These are phyloP conservation scores for Plasmodium inui DNA, from an alignment of 169 alveolate genomes.

Conservation along the genomic window DNA sequence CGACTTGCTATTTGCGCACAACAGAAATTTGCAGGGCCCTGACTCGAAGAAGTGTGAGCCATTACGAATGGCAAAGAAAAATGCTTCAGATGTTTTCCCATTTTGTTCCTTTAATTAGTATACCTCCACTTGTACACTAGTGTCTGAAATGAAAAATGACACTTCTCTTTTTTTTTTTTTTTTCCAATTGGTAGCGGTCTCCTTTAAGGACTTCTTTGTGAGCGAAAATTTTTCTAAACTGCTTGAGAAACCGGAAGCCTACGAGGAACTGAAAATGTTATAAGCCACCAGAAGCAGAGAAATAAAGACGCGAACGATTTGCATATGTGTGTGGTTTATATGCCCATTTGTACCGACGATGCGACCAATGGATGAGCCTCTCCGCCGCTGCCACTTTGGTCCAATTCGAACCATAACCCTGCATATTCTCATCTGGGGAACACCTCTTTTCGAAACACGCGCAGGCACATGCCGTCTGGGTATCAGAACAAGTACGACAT, in stretches of 20 bases:
- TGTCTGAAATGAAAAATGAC: not conserved
- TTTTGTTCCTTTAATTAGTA: not conserved
- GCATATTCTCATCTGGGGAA: not conserved
- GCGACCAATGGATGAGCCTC: not conserved
- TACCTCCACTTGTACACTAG: not conserved
- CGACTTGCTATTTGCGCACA: slow-evolving; percentile 40
- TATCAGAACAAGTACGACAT: slow-evolving; percentile 66
- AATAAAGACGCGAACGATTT: not conserved
- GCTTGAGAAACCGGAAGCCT: slow-evolving; percentile 67
- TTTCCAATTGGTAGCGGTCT: slow-evolving; percentile 6
- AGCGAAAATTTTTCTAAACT: slow-evolving; percentile 42
- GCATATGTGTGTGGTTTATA: not conserved
- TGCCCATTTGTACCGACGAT: not conserved
- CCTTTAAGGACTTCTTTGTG: slow-evolving; percentile 57
- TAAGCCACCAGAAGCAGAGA: not conserved
- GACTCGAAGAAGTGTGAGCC: slow-evolving; percentile 44
- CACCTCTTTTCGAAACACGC: not conserved
- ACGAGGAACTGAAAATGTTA: slow-evolving; percentile 63
- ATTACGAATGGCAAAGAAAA: slow-evolving; percentile 2
- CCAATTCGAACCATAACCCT: not conserved
- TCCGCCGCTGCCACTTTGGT: not conserved
- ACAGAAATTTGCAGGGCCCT: not conserved
- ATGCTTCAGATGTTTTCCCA: not conserved
- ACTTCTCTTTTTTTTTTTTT: not conserved
- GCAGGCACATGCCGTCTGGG: slow-evolving; percentile 71